Percentiles rank a stretch among this genome's conserved stretches.
phyloP scores from a whole-genome alignment of 768 basidiomycete species.

The Russula sp. region DNA sequence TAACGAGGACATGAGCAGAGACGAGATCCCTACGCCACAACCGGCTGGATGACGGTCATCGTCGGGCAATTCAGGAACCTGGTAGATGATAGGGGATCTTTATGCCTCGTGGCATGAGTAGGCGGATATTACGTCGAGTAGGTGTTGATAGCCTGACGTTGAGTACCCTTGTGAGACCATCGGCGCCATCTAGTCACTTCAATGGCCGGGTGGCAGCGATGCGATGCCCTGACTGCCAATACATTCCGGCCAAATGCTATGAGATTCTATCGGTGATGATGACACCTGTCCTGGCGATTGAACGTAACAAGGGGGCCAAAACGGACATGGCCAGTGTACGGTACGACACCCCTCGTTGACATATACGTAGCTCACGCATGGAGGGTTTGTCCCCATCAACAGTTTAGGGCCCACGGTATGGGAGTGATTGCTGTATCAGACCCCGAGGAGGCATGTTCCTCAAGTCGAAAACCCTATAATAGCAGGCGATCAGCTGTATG shows the following conservation, averaged over 20 bases:
- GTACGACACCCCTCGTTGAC: not conserved
- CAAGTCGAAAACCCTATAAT: not conserved
- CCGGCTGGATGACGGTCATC: not conserved
- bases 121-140: slow-evolving; percentile 7
- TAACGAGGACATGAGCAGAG: not conserved
- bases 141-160: not conserved
- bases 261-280: not conserved
- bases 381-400: not conserved
- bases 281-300: not conserved
- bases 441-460: not conserved
- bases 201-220: not conserved
- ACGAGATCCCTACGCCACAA: not conserved
- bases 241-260: not conserved
- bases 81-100: not conserved
- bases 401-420: too few species aligned
- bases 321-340: not conserved
- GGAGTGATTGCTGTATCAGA: not conserved
- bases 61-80: not conserved
- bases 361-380: not conserved
- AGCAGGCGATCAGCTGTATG: not conserved
- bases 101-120: not conserved
- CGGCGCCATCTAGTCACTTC: not conserved
- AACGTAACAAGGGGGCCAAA: slow-evolving; percentile 1
- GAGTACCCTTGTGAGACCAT: not conserved
- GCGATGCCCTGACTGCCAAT: not conserved